phyloP scores from a whole-genome alignment of 2,329 filamentous ascomycete genomes.

The Stachybotrys chlorohalonatus region DNA sequence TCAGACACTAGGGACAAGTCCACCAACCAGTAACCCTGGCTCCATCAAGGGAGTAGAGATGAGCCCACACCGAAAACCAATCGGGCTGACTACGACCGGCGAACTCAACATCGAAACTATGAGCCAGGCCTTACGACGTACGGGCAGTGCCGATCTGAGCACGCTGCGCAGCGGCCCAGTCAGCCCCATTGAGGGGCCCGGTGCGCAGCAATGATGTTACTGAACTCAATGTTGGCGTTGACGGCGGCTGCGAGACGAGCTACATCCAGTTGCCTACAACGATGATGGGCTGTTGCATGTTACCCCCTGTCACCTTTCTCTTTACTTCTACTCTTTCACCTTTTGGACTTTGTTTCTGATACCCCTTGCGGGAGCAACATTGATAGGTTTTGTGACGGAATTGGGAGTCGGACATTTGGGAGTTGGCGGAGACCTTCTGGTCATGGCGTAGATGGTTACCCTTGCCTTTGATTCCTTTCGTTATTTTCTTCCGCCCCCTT shows the following conservation, averaged over 20 bases:
- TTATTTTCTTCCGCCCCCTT: too few species aligned
- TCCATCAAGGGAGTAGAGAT: slow-evolving; percentile 68
- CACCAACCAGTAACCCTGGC: slow-evolving; percentile 66
- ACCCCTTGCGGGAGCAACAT: slow-evolving; percentile 7
- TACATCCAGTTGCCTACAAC: too few species aligned
- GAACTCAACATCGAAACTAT: slow-evolving; percentile 91
- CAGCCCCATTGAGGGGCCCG: slow-evolving; percentile 42
- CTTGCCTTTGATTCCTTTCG: slow-evolving; percentile 6
- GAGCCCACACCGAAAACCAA: slow-evolving; percentile 49
- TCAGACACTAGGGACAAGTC: slow-evolving; percentile 57
- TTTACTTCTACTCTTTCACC: slow-evolving; percentile 8
- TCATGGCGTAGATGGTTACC: slow-evolving; percentile 9
- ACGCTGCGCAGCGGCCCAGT: slow-evolving; percentile 45
- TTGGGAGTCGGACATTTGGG: slow-evolving; percentile 12
- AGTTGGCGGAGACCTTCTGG: slow-evolving; percentile 18
- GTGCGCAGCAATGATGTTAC: not conserved
- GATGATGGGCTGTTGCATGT: slow-evolving; percentile 3
- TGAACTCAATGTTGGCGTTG: not conserved
- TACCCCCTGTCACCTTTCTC: slow-evolving; percentile 4
- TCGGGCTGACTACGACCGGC: slow-evolving; percentile 38
- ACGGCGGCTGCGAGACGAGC: not conserved
- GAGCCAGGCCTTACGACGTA: slow-evolving; percentile 78
- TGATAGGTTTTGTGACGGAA: slow-evolving; percentile 13
- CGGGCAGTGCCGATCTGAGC: slow-evolving; percentile 71
- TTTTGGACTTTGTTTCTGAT: slow-evolving; percentile 11